Evolutionary conservation across 2,329 filamentous ascomycete species (phyloP), one percentile per base, ranked within the genome.

Genomic region (Trichoderma asperellum): DNA sequence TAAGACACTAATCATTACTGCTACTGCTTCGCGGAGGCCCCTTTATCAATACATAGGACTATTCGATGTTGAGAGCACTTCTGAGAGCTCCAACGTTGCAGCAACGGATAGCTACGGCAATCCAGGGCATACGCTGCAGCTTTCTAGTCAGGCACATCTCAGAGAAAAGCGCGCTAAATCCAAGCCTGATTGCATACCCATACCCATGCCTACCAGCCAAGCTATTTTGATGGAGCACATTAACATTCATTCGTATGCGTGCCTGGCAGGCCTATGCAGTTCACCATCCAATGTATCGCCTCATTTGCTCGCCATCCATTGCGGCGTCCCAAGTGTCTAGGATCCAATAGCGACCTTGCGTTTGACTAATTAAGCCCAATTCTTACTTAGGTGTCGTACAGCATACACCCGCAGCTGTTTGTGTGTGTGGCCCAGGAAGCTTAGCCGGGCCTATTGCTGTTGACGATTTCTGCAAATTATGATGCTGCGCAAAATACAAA

Each of bases 111-210:
- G 27, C 18, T 27, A 16, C 62, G 27, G 53, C 27, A 24, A 65
- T 65, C 18, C 35, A 43, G 37, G 52, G 52, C 62, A 56, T 24
- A 56, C n/a, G 24, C 58, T 21, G 24, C 14, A 7, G 27, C 35
- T 24, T 8, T 56, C 49, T 64, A 64, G 61, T 64, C 61, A 64
- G 61, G 61, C 29, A 64, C 61, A n/a, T 29, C n/a, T 16, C 24
- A 12, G 16, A 56, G 4, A 56, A 55, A 32, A 16, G 35, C n/a
- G 62, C 62, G 62, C 62, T 65, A 57, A 43, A 47, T 52, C 47
- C 34, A 24, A 53, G 27, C 60, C 32, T 40, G 47, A 63, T 37
- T 16, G 14, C 21, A 37, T 34, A 18, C 32, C 29, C 29, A 35
- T 29, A 35, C 27, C 47, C 47, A 49, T 21, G 21, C 35, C 18